Percentiles rank a stretch among this genome's conserved stretches.
Conservation (phyloP, 1,284 basidiomycete species). For the Naganishia cerealis region DNA sequence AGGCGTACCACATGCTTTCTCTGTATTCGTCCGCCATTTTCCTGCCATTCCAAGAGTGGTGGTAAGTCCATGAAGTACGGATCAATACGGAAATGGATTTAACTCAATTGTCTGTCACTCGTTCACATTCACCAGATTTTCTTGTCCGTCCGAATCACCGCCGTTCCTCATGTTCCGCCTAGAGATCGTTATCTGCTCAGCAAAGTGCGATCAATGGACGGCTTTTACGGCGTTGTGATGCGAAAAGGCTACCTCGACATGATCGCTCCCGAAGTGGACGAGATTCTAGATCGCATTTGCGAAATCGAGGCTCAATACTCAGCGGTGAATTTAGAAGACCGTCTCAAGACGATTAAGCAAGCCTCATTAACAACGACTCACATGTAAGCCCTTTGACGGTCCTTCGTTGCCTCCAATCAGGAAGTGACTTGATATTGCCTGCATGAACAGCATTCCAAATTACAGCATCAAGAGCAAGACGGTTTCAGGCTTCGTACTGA, state of each 20-base stretch:
- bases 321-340: conserved; percentile 45
- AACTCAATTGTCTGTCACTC: background rate
- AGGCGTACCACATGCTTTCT: conserved; percentile 64
- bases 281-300: conserved; percentile 61
- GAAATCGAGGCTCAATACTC: conserved; percentile 56
- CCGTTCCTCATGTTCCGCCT: conserved; percentile 57
- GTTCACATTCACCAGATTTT: conserved; percentile 57
- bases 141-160: conserved; percentile 61
- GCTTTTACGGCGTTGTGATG: conserved; percentile 65
- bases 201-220: conserved; percentile 61
- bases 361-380: conserved; percentile 60
- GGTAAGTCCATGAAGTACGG: conserved; percentile 46
- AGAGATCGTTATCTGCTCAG: conserved; percentile 61
- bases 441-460: conserved; percentile 59
- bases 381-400: conserved; percentile 55
- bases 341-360: conserved; percentile 56
- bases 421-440: background rate
- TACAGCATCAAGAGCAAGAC: conserved; percentile 61
- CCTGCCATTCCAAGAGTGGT: conserved; percentile 64
- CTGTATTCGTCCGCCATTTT: conserved; percentile 62
- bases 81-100: background rate
- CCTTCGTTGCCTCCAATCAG: background rate
- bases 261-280: conserved; percentile 57
- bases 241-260: conserved; percentile 65
- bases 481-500: conserved; percentile 49